phyloP scores from a whole-genome alignment of 352 stramenopile species.

The Pythium apleroticum region DNA sequence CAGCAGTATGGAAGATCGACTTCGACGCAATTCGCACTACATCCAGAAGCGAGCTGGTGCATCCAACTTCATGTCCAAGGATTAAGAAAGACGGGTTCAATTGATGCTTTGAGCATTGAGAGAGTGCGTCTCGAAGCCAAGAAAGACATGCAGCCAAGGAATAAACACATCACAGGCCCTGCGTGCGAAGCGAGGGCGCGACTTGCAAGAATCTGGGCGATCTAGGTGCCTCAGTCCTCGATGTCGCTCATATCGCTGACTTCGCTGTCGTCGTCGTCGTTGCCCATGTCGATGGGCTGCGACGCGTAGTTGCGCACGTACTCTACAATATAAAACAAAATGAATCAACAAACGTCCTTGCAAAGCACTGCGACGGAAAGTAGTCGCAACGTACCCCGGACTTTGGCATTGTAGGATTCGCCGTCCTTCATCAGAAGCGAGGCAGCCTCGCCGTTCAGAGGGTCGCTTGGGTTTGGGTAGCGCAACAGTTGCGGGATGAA shows the following conservation, averaged over 20 bases:
- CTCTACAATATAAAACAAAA: constrained; percentile 36
- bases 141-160: neutral
- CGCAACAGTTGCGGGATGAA: constrained; percentile 93
- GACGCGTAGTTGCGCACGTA: constrained; percentile 81
- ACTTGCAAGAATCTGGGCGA: constrained; percentile 13
- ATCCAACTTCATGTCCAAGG: constrained; percentile 81
- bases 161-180: neutral
- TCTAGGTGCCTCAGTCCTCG: constrained; percentile 27
- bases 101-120: neutral
- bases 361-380: neutral
- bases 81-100: constrained; percentile 13
- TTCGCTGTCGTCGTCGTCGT: constrained; percentile 73
- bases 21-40: constrained; percentile 83
- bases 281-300: constrained; percentile 71
- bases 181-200: neutral
- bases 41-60: constrained; percentile 79
- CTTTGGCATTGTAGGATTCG: constrained; percentile 87
- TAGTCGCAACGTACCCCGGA: constrained; percentile 60
- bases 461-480: constrained; percentile 92
- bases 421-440: constrained; percentile 88
- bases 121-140: neutral
- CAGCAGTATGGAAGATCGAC: constrained; percentile 68
- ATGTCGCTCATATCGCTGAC: constrained; percentile 87
- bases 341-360: neutral
- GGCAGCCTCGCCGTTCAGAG: constrained; percentile 89